Conservation (phyloP, 202 grass and related monocot genomes). For the Zoysia matrella region DNA sequence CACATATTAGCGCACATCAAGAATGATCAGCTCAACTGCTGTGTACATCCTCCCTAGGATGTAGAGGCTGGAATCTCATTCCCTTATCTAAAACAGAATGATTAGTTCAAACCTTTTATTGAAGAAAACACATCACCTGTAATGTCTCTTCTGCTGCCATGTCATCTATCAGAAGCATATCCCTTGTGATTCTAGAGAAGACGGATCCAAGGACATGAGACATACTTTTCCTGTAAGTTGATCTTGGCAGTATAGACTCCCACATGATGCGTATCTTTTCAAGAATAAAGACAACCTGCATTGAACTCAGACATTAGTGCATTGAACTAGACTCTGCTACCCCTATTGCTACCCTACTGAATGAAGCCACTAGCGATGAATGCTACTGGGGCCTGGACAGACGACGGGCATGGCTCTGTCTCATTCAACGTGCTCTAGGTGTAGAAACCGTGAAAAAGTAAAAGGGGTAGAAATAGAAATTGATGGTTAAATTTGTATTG, state of each 20-base stretch:
- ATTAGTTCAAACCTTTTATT: too few relatives aligned
- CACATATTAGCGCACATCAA: constrained; percentile 43
- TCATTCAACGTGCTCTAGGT: neutral
- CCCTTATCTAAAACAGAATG: too few relatives aligned
- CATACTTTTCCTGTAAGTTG: constrained; percentile 54
- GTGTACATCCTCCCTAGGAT: too few relatives aligned
- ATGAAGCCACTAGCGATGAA: neutral
- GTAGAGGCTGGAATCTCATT: too few relatives aligned
- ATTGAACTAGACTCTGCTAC: neutral
- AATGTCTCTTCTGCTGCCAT: constrained; percentile 97
- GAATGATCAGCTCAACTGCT: constrained; percentile 27
- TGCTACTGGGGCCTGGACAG: too few relatives aligned
- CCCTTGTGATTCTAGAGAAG: constrained; percentile 87
- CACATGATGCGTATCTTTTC: constrained; percentile 96
- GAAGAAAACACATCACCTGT: constrained; percentile 61
- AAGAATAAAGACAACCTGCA: constrained; percentile 64
- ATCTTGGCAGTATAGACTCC: constrained; percentile 69
- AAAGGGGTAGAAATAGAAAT: constrained; percentile 9
- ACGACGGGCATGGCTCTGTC: too few relatives aligned
- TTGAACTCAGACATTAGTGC: constrained; percentile 36
- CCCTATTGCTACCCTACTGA: constrained; percentile 11
- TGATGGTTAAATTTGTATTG: constrained; percentile 26
- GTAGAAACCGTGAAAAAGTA: too few relatives aligned
- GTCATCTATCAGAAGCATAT: constrained; percentile 95
- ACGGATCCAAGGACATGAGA: constrained; percentile 61